These are phyloP conservation scores for Exophiala mesophila DNA, from an alignment of 2,329 filamentous ascomycete species.

Conservation along the genomic window DNA sequence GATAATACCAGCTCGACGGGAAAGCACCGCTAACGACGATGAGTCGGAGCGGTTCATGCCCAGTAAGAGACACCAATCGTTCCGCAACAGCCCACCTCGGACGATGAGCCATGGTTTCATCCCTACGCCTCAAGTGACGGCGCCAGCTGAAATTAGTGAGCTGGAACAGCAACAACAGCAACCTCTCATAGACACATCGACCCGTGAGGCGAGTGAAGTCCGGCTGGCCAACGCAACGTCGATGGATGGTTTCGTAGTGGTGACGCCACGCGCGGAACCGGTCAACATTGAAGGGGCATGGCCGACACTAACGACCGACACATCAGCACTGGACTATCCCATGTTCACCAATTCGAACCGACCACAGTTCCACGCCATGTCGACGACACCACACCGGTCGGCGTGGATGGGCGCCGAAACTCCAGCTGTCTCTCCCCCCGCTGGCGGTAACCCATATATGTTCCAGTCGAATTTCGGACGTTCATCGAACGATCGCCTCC, in stretches of 20 bases:
- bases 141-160: not conserved
- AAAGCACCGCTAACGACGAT: not conserved
- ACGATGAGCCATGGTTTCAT: not conserved
- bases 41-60: not conserved
- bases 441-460: not conserved
- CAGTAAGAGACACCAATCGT: conserved; percentile 2
- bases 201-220: not conserved
- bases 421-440: not conserved
- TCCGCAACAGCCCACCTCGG: not conserved
- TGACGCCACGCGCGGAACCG: not conserved
- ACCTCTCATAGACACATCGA: not conserved
- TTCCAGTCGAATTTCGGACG: not conserved
- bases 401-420: conserved; percentile 2
- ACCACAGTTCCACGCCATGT: conserved; percentile 1
- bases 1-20: conserved; percentile 5
- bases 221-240: not conserved
- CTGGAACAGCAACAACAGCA: not conserved
- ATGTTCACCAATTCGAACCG: not conserved
- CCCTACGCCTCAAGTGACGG: not conserved
- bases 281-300: not conserved
- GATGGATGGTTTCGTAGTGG: not conserved
- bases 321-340: conserved; percentile 1
- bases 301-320: not conserved
- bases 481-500: not conserved
- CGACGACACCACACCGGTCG: not conserved